Evolutionary conservation across 371 early-diverging fungal species (phyloP), one percentile per base, ranked within the genome.

Genomic region (Fennellomyces sp.): DNA sequence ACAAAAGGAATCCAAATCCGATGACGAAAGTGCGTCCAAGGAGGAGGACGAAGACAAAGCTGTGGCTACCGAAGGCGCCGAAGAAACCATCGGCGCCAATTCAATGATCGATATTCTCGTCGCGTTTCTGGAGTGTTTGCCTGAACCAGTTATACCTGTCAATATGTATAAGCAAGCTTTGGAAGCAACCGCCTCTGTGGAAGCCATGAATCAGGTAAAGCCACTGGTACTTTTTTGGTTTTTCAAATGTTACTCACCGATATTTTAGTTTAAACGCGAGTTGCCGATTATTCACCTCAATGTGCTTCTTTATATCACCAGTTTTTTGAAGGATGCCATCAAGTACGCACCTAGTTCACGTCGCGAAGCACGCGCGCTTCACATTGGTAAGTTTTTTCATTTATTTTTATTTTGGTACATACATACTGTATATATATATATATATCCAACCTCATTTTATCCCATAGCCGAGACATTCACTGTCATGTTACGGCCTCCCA

Each of bases 71-170:
- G 35, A 61, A 27, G 62, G 61, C 2, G 60, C 48, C 13, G 31
- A 58, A 5, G 64, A 70, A 31, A 52, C 39, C 7, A 52, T 76
- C 2, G 88, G 94, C 0, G 87, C 94, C 5, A 89, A 92, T 64
- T 88, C 94, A 0, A 88, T 91, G 83, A 88, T 91, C 11, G 89
- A 89, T 58, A 84, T 87, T 0, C 70, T 96, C 12, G 66, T 93
- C 5, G 75, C 82, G 12, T 86, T 96, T 59, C 72, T 96, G 23
- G 86, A 87, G 25, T 84, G 87, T 10, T 70, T 96, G 11, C 85
- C 86, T 0, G 91, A 89, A 26, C 90, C 94, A 2, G 87, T 94
- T 13, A 81, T 96, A 0, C 90, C 94, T 0, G 68, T 70, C 3
- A 63, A 72, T 25, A 64, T 88, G 58, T 91, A 91, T 54, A 61